A percentile compares a stretch with the other conserved stretches of the same genome.
phyloP scores from a whole-genome alignment of 1,284 basidiomycete genomes.

The Waitea zeae region DNA sequence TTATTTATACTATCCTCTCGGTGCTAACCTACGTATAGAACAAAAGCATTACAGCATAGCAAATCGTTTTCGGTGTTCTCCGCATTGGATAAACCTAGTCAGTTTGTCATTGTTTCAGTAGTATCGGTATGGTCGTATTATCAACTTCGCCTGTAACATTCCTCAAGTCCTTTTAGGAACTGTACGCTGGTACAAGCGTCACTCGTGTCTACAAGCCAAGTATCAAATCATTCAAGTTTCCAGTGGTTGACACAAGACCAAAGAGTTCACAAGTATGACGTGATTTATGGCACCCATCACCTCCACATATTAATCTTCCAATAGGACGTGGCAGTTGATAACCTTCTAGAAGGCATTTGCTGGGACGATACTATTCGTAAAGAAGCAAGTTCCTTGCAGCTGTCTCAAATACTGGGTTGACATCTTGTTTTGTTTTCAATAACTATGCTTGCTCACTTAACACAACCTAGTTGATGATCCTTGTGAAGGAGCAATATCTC shows the following conservation, averaged over 20 bases:
- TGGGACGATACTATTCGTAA: no score
- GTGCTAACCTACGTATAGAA: constrained; percentile 23
- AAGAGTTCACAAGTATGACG: constrained; percentile 29
- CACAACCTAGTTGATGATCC: neutral
- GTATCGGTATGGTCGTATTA: constrained; percentile 31
- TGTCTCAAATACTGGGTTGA: constrained; percentile 41
- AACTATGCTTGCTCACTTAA: constrained; percentile 12
- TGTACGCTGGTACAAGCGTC: constrained; percentile 41
- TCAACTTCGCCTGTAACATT: neutral
- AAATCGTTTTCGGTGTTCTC: constrained; percentile 42
- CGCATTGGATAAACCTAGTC: constrained; percentile 54
- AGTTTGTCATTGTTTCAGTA: constrained; percentile 42
- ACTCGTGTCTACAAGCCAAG: constrained; percentile 36
- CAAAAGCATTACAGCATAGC: constrained; percentile 35
- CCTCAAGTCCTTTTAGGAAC: constrained; percentile 29
- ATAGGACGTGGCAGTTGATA: constrained; percentile 45
- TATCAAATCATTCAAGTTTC: constrained; percentile 35
- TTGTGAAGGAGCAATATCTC: neutral
- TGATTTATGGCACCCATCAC: neutral
- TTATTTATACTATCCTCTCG: constrained; percentile 4
- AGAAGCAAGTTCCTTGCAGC: no score
- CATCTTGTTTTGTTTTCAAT: no score
- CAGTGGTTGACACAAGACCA: constrained; percentile 54
- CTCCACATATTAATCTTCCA: constrained; percentile 1
- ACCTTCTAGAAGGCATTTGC: constrained; percentile 48